Conservation (phyloP, 2,329 filamentous ascomycete species). For the Pseudogymnoascus sp. region DNA sequence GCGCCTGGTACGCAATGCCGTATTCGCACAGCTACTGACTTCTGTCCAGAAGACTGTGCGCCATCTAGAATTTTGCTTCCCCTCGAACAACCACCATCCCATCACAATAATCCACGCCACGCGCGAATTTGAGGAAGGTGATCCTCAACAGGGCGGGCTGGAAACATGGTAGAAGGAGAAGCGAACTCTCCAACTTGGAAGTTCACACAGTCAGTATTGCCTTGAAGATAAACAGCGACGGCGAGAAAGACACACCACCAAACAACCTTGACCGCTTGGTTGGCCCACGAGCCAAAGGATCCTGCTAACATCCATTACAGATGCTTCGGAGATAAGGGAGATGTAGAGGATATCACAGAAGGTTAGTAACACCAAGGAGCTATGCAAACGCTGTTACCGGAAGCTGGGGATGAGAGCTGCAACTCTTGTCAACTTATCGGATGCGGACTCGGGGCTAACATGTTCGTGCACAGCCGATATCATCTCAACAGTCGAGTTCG, state of each 20-base stretch:
- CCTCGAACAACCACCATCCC: not conserved
- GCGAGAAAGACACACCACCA: not conserved
- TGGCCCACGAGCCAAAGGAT: not conserved
- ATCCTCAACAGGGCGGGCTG: slow-evolving; percentile 25
- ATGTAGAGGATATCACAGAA: slow-evolving; percentile 64
- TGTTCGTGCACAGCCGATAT: slow-evolving; percentile 60
- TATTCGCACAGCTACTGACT: slow-evolving; percentile 1
- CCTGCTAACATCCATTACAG: slow-evolving; percentile 39
- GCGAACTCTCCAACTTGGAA: slow-evolving; percentile 96
- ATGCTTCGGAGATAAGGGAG: slow-evolving; percentile 99
- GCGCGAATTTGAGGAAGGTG: slow-evolving; percentile 17
- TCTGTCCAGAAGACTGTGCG: not conserved
- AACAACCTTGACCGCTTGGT: slow-evolving; percentile 1
- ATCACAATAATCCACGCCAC: slow-evolving; percentile 3
- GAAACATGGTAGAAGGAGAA: slow-evolving; percentile 90
- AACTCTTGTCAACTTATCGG: slow-evolving; percentile 17
- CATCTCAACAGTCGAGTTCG: slow-evolving; percentile 85
- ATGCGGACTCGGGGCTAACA: slow-evolving; percentile 15
- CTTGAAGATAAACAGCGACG: not conserved
- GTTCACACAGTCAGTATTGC: slow-evolving; percentile 69
- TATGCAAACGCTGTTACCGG: not conserved
- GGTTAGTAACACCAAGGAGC: slow-evolving; percentile 20
- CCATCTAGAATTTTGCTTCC: not conserved
- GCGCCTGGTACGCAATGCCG: not conserved
- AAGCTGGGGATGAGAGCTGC: not conserved